A percentile compares a stretch with the other conserved stretches of the same genome.
Evolutionary conservation across 805 yeast species (phyloP).

Genomic region (Spathaspora girioi): DNA sequence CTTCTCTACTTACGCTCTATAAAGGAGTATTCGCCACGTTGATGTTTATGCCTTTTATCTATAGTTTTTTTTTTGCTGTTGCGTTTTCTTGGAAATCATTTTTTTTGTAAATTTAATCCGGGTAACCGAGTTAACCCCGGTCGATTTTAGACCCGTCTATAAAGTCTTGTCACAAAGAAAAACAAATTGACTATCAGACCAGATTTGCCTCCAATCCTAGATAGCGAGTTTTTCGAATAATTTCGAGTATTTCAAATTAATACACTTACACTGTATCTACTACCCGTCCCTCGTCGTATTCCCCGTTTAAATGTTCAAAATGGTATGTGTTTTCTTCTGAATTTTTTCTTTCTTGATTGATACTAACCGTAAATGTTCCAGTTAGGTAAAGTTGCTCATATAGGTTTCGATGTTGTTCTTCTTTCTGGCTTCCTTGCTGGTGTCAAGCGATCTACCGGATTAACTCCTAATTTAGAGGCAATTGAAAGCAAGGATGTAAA

Average conservation of each 20-base stretch:
- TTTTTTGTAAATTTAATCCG: background rate
- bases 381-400: constrained; percentile 51
- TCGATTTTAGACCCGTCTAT: no score
- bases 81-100: background rate
- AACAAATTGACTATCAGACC: background rate
- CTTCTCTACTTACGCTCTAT: background rate
- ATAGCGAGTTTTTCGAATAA: background rate
- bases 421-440: constrained; percentile 71
- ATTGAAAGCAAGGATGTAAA: constrained; percentile 43
- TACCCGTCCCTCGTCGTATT: background rate
- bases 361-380: background rate
- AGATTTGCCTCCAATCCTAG: background rate
- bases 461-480: constrained; percentile 50
- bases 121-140: background rate
- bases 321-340: background rate
- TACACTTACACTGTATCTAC: background rate
- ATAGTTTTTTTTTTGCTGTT: background rate
- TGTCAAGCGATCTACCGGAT: constrained; percentile 67
- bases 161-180: background rate
- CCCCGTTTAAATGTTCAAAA: background rate
- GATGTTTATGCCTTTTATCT: background rate
- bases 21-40: background rate
- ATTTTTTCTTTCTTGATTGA: background rate
- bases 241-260: background rate
- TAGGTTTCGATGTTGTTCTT: constrained; percentile 55